A percentile compares a stretch with the other conserved stretches of the same genome.
phyloP scores from a whole-genome alignment of 1,284 basidiomycete genomes.

The Heterobasidion parviporum region DNA sequence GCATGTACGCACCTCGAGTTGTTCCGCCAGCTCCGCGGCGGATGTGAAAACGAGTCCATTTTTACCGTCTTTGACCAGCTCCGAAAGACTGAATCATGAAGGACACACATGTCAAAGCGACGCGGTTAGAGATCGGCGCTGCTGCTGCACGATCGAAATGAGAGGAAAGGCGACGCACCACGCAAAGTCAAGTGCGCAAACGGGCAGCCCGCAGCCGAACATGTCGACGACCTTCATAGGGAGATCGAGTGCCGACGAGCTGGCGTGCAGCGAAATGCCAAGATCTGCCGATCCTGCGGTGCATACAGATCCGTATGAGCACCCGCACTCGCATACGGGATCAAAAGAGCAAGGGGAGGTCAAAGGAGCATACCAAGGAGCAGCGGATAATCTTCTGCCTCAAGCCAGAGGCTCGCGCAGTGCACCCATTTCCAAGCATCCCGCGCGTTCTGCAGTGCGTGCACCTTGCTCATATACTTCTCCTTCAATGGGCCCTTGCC shows the following conservation, averaged over 20 bases:
- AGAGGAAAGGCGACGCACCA: conserved; percentile 47
- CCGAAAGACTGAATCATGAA: conserved; percentile 49
- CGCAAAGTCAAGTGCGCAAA: conserved; percentile 82
- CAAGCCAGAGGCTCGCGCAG: conserved; percentile 82
- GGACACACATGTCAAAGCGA: background rate
- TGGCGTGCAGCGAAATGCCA: conserved; percentile 87
- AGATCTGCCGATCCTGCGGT: conserved; percentile 82
- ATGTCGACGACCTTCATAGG: conserved; percentile 99
- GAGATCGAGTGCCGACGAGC: conserved; percentile 86
- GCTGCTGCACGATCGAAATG: background rate
- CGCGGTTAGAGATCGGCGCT: background rate
- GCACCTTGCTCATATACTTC: conserved; percentile 63
- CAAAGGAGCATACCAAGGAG: conserved; percentile 51
- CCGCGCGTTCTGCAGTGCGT: conserved; percentile 38
- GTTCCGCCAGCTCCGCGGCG: conserved; percentile 61
- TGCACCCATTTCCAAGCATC: conserved; percentile 71
- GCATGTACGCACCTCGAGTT: conserved; percentile 53
- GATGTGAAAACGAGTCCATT: conserved; percentile 80
- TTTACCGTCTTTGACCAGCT: conserved; percentile 76
- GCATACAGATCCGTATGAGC: background rate
- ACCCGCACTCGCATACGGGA: background rate
- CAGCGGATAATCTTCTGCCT: conserved; percentile 80
- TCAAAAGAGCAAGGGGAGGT: background rate
- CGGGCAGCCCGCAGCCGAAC: conserved; percentile 94
- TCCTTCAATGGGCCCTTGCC: conserved; percentile 83